phyloP scores from a whole-genome alignment of 2,329 filamentous ascomycete genomes.

The Ceratocystis eucalypticola region DNA sequence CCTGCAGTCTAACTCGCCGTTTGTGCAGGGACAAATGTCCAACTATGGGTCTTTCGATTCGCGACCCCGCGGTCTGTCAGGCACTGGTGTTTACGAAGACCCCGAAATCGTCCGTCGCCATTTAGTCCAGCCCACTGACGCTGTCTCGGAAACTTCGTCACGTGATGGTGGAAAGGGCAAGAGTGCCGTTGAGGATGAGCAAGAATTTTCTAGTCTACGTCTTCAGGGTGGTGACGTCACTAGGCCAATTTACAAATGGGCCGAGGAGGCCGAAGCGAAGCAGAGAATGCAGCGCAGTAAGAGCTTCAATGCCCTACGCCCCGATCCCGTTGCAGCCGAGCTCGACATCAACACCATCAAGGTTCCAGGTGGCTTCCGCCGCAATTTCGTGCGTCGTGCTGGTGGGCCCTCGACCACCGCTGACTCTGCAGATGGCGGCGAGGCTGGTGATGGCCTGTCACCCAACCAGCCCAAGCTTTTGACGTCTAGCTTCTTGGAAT shows the following conservation, averaged over 20 bases:
- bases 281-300: slow-evolving; percentile 63
- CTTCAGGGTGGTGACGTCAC: slow-evolving; percentile 93
- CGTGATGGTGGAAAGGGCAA: slow-evolving; percentile 40
- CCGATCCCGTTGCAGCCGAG: slow-evolving; percentile 64
- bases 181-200: slow-evolving; percentile 43
- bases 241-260: slow-evolving; percentile 90
- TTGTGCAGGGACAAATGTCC: slow-evolving; percentile 25
- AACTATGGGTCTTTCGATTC: slow-evolving; percentile 80
- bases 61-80: slow-evolving; percentile 42
- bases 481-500: slow-evolving; percentile 90
- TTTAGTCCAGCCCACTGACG: slow-evolving; percentile 55
- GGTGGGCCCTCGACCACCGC: slow-evolving; percentile 24
- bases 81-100: slow-evolving; percentile 55
- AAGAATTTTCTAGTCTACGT: slow-evolving; percentile 86
- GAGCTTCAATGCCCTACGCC: slow-evolving; percentile 69
- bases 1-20: slow-evolving; percentile 28
- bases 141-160: slow-evolving; percentile 35
- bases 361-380: slow-evolving; percentile 81
- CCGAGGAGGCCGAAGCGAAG: slow-evolving; percentile 68
- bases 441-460: slow-evolving; percentile 18
- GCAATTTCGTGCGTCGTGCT: slow-evolving; percentile 71
- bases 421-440: slow-evolving; percentile 22
- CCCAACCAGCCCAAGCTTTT: slow-evolving; percentile 49
- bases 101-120: slow-evolving; percentile 85
- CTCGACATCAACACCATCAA: slow-evolving; percentile 84